These are phyloP conservation scores for Murraya paniculata DNA, from an alignment of 345 rosid genomes.

Conservation along the genomic window DNA sequence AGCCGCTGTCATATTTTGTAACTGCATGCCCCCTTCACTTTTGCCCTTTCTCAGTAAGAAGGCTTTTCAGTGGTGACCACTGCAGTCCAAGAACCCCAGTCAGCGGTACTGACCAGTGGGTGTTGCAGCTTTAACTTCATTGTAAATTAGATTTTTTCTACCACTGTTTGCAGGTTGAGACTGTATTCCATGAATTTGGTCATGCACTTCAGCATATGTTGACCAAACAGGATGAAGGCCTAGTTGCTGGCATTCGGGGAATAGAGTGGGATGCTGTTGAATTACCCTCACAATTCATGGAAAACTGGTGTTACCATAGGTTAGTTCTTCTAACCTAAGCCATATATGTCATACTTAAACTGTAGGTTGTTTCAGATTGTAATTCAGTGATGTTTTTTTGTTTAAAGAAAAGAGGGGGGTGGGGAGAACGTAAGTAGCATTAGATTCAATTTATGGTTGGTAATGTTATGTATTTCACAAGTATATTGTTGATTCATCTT, in stretches of 20 bases:
- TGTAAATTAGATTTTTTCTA: not conserved
- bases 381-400: not conserved
- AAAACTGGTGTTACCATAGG: slow-evolving; percentile 99
- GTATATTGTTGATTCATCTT: not conserved
- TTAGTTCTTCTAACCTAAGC: slow-evolving; percentile 19
- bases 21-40: not conserved
- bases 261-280: slow-evolving; percentile 98
- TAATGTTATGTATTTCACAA: not conserved
- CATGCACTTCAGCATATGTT: slow-evolving; percentile 98
- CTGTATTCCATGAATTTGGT: slow-evolving; percentile 97
- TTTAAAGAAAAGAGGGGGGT: not conserved
- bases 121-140: slow-evolving; percentile 3
- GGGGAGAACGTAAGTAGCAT: not conserved
- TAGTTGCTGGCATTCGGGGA: slow-evolving; percentile 83
- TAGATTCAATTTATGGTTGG: not conserved
- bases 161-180: slow-evolving; percentile 62
- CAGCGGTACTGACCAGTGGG: not conserved
- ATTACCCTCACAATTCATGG: slow-evolving; percentile 95
- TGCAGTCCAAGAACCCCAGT: not conserved
- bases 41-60: not conserved
- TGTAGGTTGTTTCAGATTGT: not conserved
- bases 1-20: not conserved
- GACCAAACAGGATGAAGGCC: slow-evolving; percentile 84
- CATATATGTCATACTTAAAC: not conserved
- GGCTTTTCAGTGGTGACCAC: not conserved